These are phyloP conservation scores for Penicillium sp. DNA, from an alignment of 2,329 filamentous ascomycete genomes.

Conservation along the genomic window DNA sequence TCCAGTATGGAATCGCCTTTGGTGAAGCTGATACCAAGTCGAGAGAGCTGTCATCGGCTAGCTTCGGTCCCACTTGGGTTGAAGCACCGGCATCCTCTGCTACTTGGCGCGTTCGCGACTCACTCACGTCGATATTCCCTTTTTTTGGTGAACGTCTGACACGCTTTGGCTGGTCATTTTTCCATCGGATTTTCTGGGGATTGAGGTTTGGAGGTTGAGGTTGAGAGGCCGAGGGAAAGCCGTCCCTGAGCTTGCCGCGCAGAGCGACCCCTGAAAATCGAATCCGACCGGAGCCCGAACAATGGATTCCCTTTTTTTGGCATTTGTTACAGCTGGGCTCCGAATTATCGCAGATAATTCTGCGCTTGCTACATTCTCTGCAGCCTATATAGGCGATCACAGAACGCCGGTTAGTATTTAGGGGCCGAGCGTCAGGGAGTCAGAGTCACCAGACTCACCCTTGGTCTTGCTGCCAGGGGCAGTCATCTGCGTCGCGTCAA, in stretches of 20 bases:
- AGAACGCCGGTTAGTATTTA: neutral
- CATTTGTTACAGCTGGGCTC: slow-evolving; percentile 40
- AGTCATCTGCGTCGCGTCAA: neutral
- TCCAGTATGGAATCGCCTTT: slow-evolving; percentile 13
- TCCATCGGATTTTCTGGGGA: slow-evolving; percentile 17
- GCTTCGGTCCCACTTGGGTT: neutral
- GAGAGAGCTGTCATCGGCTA: neutral
- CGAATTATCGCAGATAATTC: slow-evolving; percentile 41
- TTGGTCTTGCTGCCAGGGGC: neutral
- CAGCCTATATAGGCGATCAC: slow-evolving; percentile 31
- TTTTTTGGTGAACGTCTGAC: neutral
- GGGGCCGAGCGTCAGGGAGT: neutral
- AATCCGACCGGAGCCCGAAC: slow-evolving; percentile 35
- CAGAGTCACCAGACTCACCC: neutral
- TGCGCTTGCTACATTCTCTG: slow-evolving; percentile 41
- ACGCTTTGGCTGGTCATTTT: slow-evolving; percentile 4
- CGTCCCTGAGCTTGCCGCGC: slow-evolving; percentile 23
- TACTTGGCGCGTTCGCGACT: neutral
- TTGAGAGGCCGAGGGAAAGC: neutral
- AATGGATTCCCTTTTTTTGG: slow-evolving; percentile 33
- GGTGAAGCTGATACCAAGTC: neutral
- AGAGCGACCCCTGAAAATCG: slow-evolving; percentile 32
- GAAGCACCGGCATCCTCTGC: neutral
- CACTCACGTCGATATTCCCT: neutral
- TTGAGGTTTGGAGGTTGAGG: neutral